Evolutionary conservation across 2,329 filamentous ascomycete species (phyloP).

Genomic region (Grosmannia serpens): DNA sequence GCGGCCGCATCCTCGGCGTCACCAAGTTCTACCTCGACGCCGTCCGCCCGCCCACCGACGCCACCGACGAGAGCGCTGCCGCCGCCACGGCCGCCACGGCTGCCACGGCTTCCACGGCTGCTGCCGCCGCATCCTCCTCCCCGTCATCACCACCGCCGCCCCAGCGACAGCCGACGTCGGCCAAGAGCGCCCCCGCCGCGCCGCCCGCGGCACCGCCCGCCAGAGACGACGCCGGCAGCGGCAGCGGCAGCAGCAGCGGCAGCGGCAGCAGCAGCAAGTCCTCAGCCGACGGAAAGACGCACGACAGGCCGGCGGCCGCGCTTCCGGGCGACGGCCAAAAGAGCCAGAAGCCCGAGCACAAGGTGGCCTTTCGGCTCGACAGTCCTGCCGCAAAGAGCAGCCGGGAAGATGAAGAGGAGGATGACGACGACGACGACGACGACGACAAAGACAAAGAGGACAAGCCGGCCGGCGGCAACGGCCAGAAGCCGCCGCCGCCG

Average conservation of each 20-base stretch:
- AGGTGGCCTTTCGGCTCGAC: constrained; percentile 30
- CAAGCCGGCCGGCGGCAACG: constrained; percentile 21
- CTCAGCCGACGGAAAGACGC: constrained; percentile 15
- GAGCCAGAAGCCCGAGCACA: constrained; percentile 33
- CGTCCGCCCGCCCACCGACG: constrained; percentile 26
- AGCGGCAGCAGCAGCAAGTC: constrained; percentile 15
- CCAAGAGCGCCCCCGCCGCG: neutral
- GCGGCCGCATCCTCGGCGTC: constrained; percentile 85
- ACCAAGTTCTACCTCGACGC: constrained; percentile 95
- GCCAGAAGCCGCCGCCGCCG: constrained; percentile 3
- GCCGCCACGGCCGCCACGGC: constrained; percentile 2
- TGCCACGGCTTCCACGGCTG: constrained; percentile 8
- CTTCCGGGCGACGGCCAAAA: constrained; percentile 21
- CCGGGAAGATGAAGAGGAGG: neutral
- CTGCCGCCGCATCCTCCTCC: constrained; percentile 9
- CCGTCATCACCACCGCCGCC: neutral
- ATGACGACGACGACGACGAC: constrained; percentile 13
- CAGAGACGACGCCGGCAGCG: constrained; percentile 6
- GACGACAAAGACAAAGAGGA: constrained; percentile 18
- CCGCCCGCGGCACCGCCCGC: constrained; percentile 7
- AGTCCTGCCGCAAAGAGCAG: neutral
- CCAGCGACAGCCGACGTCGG: neutral
- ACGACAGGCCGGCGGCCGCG: constrained; percentile 35
- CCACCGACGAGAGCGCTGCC: neutral
- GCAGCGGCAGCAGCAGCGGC: constrained; percentile 12